Evolutionary conservation across 192 early-diverging fungal genomes (phyloP).

Genomic region (Entomortierella chlamydospora): DNA sequence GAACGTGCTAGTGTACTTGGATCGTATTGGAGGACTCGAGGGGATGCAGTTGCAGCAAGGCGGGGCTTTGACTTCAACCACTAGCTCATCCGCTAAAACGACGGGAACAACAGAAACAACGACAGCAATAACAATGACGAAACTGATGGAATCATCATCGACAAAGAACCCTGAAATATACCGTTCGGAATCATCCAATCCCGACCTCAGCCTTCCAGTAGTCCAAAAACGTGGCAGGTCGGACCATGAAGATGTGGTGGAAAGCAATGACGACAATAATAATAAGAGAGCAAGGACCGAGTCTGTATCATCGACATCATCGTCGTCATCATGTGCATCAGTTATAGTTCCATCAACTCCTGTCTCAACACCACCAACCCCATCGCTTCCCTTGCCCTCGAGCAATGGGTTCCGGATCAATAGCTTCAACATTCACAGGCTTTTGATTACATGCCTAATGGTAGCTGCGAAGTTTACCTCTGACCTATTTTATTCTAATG

Average conservation of each 20-base stretch:
- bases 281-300: background rate
- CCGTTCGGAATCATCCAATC: conserved; percentile 17
- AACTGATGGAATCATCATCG: background rate
- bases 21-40: conserved; percentile 66
- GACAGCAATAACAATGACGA: background rate
- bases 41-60: conserved; percentile 32
- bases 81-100: background rate
- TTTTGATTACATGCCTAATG: conserved; percentile 76
- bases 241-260: conserved; percentile 3
- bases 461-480: conserved; percentile 82
- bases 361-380: conserved; percentile 2
- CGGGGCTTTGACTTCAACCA: background rate
- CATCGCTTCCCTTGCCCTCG: background rate
- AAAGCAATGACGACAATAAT: background rate
- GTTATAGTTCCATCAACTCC: background rate
- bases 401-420: conserved; percentile 61
- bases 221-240: conserved; percentile 42
- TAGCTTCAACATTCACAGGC: conserved; percentile 76
- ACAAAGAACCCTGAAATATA: conserved; percentile 5
- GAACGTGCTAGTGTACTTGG: conserved; percentile 77
- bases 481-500: conserved; percentile 79
- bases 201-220: conserved; percentile 30
- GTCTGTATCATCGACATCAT: background rate
- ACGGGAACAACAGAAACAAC: background rate
- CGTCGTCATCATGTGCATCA: background rate